Evolutionary conservation across 1,139 yeast genomes (phyloP), one percentile per base, ranked within the genome.

Genomic region (Scheffersomyces cryptocercus): DNA sequence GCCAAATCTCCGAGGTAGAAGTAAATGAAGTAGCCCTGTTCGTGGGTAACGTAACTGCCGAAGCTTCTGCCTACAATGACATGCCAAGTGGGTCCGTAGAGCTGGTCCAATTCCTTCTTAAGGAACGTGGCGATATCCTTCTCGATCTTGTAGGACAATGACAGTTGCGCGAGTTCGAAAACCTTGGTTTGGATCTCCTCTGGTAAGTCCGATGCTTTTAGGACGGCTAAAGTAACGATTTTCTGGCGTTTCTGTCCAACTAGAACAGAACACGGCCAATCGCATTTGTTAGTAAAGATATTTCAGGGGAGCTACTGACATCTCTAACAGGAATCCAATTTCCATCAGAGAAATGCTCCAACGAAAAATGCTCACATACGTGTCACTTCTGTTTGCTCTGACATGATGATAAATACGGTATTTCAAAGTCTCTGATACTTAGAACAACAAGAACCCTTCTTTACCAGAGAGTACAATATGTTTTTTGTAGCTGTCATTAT

Each of bases 31-130:
- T 79, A 82, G 24, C 96, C 95, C 49, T 86, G 79, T 57, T 80
- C 91, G 61, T 95, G 99, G 14, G 98, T 88, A 24, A 95, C 97
- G 61, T 86, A 90, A 42, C 95, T 84, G 4, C 98, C 98, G 67
- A 93, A 93, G 58, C 87, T 87, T 64, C 84, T 83, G 28, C 99
- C 99, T 41, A 90, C 97, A 46, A 93, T 82, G 28, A 90, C 95
- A 63, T 93, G 98, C 99, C 99, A 93, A 20, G 96, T 83, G 37
- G 86, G 81, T 1, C 97, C 97, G 55, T 77, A 85, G 46, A 67
- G 55, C 41, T 67, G 70, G 50, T 79, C 76, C 62, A 78, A 67
- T 54, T 85, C 89, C 59, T 87, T 88, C 70, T 93, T 93, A 51
- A 91, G 71, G 50, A 71, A 77, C 0, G 89, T 83, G 12, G 99